These are phyloP conservation scores for Physcia stellaris DNA, from an alignment of 495 filamentous ascomycete species.

Conservation along the genomic window DNA sequence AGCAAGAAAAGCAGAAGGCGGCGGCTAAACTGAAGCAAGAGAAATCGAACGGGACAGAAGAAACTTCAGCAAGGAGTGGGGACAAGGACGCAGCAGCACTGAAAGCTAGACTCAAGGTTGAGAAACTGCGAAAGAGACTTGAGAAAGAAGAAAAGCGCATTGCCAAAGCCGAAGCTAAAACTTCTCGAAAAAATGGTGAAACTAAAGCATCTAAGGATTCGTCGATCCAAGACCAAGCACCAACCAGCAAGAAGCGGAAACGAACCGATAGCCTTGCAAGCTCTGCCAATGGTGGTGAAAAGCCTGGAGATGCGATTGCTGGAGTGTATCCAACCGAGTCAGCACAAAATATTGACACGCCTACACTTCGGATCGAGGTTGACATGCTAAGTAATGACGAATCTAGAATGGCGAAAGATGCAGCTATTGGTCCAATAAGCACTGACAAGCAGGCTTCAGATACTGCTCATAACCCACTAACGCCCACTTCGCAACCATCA, in stretches of 20 bases:
- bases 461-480: conserved; percentile 10
- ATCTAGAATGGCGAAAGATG: background rate
- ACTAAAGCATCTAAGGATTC: background rate
- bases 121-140: conserved; percentile 33
- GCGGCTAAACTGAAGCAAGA: conserved; percentile 16
- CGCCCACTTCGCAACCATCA: conserved; percentile 12
- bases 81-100: conserved; percentile 17
- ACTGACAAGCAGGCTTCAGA: conserved; percentile 4
- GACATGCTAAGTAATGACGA: background rate
- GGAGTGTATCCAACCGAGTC: background rate
- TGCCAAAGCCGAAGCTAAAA: conserved; percentile 34
- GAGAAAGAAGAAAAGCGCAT: conserved; percentile 33
- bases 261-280: background rate
- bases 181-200: conserved; percentile 4
- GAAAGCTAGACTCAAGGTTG: conserved; percentile 34
- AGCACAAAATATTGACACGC: background rate
- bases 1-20: conserved; percentile 13
- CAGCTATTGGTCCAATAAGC: background rate
- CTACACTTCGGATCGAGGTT: background rate
- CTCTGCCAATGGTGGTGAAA: background rate
- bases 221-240: background rate
- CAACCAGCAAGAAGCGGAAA: conserved; percentile 2
- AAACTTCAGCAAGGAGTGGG: conserved; percentile 16
- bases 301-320: background rate
- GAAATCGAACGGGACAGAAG: conserved; percentile 20